Evolutionary conservation across 2,329 filamentous ascomycete species (phyloP).

Genomic region (Mycosphaerella sp.): DNA sequence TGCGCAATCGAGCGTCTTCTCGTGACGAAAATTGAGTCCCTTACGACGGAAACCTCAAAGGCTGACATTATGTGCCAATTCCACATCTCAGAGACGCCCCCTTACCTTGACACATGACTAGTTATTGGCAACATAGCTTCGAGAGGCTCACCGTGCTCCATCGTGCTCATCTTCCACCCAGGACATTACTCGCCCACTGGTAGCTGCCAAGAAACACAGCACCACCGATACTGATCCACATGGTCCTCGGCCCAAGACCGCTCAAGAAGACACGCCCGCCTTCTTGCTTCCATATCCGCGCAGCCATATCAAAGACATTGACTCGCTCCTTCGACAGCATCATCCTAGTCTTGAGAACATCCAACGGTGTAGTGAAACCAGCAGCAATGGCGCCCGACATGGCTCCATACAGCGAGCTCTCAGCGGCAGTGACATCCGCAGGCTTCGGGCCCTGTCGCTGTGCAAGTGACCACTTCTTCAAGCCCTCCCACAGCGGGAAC

Average conservation of each 20-base stretch:
- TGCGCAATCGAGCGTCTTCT: not conserved
- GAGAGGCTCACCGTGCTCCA: not conserved
- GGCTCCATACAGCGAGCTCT: constrained; percentile 81
- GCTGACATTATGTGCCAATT: too few species aligned
- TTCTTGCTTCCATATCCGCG: constrained; percentile 57
- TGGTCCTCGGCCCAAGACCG: constrained; percentile 72
- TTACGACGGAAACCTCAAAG: too few species aligned
- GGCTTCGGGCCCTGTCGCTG: constrained; percentile 29
- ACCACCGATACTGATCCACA: constrained; percentile 92
- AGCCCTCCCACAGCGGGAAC: constrained; percentile 91
- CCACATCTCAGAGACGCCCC: too few species aligned
- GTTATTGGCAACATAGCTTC: too few species aligned
- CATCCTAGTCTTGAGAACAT: constrained; percentile 93
- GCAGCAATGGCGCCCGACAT: constrained; percentile 79
- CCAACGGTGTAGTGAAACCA: constrained; percentile 81
- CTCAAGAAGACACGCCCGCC: constrained; percentile 66
- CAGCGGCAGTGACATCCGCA: constrained; percentile 59
- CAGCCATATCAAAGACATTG: constrained; percentile 55
- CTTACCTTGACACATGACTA: too few species aligned
- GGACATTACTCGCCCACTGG: constrained; percentile 74
- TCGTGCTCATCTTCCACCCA: constrained; percentile 45
- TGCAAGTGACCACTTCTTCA: constrained; percentile 66
- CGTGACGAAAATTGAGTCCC: too few species aligned
- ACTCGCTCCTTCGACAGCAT: constrained; percentile 75
- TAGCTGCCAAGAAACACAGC: constrained; percentile 93